Percentiles rank a stretch among this genome's conserved stretches.
Evolutionary conservation across 306 rosid genomes (phyloP).

Genomic region (Malus sieversii): DNA sequence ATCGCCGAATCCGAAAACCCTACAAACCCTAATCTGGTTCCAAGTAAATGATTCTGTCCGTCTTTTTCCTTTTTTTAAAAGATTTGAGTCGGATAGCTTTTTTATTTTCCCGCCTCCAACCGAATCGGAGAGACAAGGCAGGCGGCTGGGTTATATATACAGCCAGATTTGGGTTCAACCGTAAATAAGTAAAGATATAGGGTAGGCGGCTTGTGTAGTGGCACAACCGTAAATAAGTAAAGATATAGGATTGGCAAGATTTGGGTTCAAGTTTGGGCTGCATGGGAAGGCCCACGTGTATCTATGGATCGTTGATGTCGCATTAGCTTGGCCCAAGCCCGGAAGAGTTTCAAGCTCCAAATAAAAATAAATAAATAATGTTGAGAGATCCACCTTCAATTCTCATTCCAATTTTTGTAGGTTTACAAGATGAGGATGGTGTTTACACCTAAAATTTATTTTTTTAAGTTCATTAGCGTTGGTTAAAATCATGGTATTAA

Average conservation of each 20-base stretch:
- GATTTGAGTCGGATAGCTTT: neutral
- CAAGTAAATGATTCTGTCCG: neutral
- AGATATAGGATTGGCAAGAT: neutral
- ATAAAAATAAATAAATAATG: no score
- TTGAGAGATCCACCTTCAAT: no score
- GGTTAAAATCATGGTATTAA: no score
- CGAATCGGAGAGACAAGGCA: neutral
- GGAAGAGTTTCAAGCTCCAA: no score
- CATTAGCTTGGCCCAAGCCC: neutral
- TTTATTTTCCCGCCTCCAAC: conserved; percentile 7
- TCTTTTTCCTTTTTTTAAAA: neutral
- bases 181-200: neutral
- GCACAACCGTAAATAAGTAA: neutral
- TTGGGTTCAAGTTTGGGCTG: neutral
- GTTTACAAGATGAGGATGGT: no score
- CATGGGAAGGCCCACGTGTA: no score
- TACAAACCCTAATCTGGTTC: neutral
- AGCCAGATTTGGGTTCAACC: neutral
- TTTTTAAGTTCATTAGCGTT: no score
- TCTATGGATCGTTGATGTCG: no score
- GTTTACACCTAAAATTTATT: no score
- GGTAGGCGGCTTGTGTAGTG: neutral
- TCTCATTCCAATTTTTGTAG: no score
- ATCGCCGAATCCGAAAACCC: conserved; percentile 13
- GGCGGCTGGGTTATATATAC: neutral